phyloP scores from a whole-genome alignment of 106 monocot genomes.

The Cymbidium sinense region DNA sequence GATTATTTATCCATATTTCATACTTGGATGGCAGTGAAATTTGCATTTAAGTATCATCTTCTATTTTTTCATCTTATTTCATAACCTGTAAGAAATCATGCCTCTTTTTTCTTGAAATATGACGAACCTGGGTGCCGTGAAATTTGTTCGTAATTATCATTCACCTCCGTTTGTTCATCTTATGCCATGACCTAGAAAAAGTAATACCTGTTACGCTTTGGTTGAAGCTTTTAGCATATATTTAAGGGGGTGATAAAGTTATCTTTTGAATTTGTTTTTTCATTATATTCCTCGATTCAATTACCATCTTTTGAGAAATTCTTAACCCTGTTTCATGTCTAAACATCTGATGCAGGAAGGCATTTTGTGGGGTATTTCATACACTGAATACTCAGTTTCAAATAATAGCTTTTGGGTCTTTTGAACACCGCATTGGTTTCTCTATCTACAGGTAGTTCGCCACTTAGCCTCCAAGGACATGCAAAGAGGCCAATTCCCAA shows the following conservation, averaged over 20 bases:
- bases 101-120: not conserved
- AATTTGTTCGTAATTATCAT: not conserved
- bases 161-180: not conserved
- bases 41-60: not conserved
- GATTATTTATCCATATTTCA: not conserved
- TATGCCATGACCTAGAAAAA: not conserved
- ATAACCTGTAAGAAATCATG: not conserved
- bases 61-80: not conserved
- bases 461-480: not conserved
- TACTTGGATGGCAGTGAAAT: not conserved
- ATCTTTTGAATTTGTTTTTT: not conserved
- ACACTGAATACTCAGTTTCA: not conserved
- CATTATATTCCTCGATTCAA: not conserved
- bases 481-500: not conserved
- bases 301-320: not conserved
- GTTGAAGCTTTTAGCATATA: not conserved
- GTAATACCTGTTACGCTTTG: not conserved
- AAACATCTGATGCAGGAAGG: conserved; percentile 7
- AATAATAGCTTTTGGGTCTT: not conserved
- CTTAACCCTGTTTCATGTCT: not conserved
- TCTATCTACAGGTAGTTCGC: not conserved
- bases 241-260: not conserved
- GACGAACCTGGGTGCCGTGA: not conserved
- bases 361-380: not conserved
- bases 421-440: not conserved